Evolutionary conservation across 257 asterid species (phyloP).

Genomic region (Solanum commersonii): DNA sequence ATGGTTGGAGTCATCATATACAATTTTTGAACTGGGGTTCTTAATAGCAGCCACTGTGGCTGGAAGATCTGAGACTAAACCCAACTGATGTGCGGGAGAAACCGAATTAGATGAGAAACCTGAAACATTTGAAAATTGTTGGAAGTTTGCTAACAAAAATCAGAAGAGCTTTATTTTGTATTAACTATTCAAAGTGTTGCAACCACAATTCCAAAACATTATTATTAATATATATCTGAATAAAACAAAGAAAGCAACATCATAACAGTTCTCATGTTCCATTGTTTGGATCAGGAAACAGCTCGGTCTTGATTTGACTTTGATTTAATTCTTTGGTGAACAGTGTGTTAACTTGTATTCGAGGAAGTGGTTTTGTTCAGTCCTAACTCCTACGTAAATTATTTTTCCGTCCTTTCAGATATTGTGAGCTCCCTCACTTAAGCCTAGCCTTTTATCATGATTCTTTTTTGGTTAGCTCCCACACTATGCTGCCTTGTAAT

Average conservation of each 20-base stretch:
- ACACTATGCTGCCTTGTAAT: neutral
- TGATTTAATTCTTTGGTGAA: neutral
- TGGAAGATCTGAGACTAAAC: conserved; percentile 37
- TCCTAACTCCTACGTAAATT: neutral
- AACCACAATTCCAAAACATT: neutral
- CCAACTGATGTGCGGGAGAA: conserved; percentile 33
- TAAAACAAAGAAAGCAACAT: neutral
- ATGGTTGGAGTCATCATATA: conserved; percentile 70
- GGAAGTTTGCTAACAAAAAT: neutral
- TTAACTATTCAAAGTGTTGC: neutral
- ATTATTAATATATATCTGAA: neutral
- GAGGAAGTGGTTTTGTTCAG: neutral
- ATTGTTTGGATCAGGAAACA: neutral
- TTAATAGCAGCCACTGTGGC: conserved; percentile 74
- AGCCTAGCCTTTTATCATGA: neutral
- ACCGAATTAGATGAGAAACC: conserved; percentile 56
- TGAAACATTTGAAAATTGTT: conserved; percentile 14
- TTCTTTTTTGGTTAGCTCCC: neutral
- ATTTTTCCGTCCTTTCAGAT: neutral
- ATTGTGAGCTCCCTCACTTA: neutral
- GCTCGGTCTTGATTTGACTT: neutral
- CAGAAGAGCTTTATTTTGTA: neutral
- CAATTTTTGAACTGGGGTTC: conserved; percentile 70
- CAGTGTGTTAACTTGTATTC: neutral
- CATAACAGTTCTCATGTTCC: neutral